Conservation (phyloP, 805 yeast species). For the Wickerhamiella australiensis region DNA sequence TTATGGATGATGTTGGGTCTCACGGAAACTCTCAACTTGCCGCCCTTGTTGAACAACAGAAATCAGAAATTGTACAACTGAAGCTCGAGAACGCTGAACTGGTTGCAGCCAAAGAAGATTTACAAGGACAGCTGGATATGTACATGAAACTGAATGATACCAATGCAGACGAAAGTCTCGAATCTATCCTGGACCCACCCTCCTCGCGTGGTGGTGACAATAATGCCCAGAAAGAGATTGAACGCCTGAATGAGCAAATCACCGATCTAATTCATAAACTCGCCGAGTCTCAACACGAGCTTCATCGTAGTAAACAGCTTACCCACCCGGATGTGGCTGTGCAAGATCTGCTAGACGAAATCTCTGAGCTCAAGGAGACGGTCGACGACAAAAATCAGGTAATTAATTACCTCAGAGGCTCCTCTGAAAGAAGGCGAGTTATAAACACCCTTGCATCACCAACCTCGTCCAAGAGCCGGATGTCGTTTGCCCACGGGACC, state of each 20-base stretch:
- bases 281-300: constrained; percentile 16
- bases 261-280: constrained; percentile 16
- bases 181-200: constrained; percentile 14
- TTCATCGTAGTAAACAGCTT: constrained; percentile 10
- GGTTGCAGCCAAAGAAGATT: constrained; percentile 18
- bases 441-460: constrained; percentile 13
- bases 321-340: constrained; percentile 20
- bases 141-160: constrained; percentile 15
- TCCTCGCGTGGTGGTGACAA: background rate
- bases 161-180: constrained; percentile 20
- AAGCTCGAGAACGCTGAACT: constrained; percentile 16
- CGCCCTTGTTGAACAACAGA: constrained; percentile 50
- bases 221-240: constrained; percentile 13
- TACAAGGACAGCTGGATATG: constrained; percentile 20
- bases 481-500: constrained; percentile 9
- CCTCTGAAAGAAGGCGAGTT: constrained; percentile 44
- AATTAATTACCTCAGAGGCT: constrained; percentile 58
- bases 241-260: constrained; percentile 17
- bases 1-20: constrained; percentile 32
- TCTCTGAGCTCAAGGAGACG: constrained; percentile 48
- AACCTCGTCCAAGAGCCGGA: constrained; percentile 7
- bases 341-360: constrained; percentile 56
- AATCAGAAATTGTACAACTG: constrained; percentile 36
- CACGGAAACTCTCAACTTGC: constrained; percentile 43
- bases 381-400: constrained; percentile 66